Evolutionary conservation across 768 basidiomycete genomes (phyloP).

Genomic region (Lentinus brumalis): DNA sequence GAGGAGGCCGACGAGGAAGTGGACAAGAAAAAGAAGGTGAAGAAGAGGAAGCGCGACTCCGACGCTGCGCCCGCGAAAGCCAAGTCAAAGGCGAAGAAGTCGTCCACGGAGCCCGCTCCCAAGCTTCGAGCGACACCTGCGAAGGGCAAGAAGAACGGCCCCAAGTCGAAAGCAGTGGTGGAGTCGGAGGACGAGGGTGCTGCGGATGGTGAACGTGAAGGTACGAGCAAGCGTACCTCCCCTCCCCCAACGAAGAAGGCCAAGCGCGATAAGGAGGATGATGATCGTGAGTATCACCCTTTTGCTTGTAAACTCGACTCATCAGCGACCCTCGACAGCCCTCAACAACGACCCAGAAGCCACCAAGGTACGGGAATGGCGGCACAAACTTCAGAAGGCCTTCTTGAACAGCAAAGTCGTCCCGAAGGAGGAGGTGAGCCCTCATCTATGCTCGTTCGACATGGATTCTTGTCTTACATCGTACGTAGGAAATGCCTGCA

Average conservation of each 20-base stretch:
- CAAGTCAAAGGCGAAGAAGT: conserved; percentile 50
- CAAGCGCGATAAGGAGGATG: conserved; percentile 61
- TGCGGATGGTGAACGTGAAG: conserved; percentile 38
- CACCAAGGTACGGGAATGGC: conserved; percentile 83
- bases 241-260: conserved; percentile 69
- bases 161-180: conserved; percentile 61
- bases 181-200: conserved; percentile 62
- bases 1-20: conserved; percentile 52
- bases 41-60: conserved; percentile 66
- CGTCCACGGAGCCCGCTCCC: conserved; percentile 39
- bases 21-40: conserved; percentile 49
- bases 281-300: conserved; percentile 54
- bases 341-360: conserved; percentile 62
- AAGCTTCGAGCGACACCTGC: conserved; percentile 39
- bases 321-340: conserved; percentile 34
- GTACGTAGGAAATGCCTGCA: conserved; percentile 70
- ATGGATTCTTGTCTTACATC: conserved; percentile 11
- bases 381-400: conserved; percentile 88
- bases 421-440: conserved; percentile 66
- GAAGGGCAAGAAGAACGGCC: conserved; percentile 55
- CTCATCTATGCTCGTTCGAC: neutral
- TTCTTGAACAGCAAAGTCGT: conserved; percentile 68
- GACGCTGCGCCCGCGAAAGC: conserved; percentile 44
- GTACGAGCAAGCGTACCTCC: conserved; percentile 54
- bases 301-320: neutral